phyloP scores from a whole-genome alignment of 106 monocot species.

The Dendrobium officinale region DNA sequence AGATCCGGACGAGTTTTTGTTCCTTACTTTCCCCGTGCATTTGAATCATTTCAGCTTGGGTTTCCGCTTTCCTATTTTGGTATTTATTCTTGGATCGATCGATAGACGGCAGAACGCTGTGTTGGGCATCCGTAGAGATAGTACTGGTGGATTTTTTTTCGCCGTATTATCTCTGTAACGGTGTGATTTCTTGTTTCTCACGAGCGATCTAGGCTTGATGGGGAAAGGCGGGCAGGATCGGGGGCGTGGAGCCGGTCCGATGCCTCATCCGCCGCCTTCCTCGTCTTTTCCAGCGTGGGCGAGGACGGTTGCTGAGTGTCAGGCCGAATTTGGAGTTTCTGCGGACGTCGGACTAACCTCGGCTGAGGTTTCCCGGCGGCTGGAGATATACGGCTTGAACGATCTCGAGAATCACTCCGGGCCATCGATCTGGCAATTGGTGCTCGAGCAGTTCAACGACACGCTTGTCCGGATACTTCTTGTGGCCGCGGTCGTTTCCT shows the following conservation, averaged over 20 bases:
- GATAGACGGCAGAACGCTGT: not conserved
- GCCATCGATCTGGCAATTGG: constrained; percentile 69
- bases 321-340: constrained; percentile 49
- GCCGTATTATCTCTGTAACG: not conserved
- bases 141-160: not conserved
- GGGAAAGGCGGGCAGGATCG: constrained; percentile 47
- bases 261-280: constrained; percentile 1
- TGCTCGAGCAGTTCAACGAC: constrained; percentile 90
- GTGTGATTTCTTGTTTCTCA: constrained; percentile 5
- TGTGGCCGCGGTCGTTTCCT: constrained; percentile 84
- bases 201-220: constrained; percentile 23
- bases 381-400: constrained; percentile 56
- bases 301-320: constrained; percentile 50
- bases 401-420: constrained; percentile 88
- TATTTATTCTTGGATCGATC: not conserved
- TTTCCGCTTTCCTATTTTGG: not conserved
- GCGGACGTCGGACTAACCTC: constrained; percentile 43
- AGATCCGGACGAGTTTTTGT: constrained; percentile 1
- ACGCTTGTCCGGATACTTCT: constrained; percentile 91
- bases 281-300: constrained; percentile 73
- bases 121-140: not conserved
- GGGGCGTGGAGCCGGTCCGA: constrained; percentile 8
- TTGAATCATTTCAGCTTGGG: not conserved
- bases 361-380: constrained; percentile 40
- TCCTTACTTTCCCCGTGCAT: not conserved